phyloP scores from a whole-genome alignment of 768 basidiomycete species.

The Leucocoprinus birnbaumii region DNA sequence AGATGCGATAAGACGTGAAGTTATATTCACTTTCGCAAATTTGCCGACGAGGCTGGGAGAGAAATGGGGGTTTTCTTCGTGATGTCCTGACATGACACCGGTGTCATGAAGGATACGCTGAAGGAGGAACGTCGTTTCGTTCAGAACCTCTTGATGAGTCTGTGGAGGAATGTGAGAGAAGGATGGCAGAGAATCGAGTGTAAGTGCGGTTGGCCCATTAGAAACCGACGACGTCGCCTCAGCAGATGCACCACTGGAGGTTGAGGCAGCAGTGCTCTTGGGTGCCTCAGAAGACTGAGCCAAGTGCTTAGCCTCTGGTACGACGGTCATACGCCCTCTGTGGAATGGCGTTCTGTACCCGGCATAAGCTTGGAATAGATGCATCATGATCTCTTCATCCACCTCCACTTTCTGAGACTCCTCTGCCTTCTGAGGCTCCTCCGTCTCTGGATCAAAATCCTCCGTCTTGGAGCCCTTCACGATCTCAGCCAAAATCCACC shows the following conservation, averaged over 20 bases:
- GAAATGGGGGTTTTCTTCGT: background rate
- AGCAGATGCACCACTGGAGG: background rate
- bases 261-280: background rate
- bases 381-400: constrained; percentile 73
- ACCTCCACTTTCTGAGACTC: constrained; percentile 33
- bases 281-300: background rate
- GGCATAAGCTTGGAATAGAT: constrained; percentile 86
- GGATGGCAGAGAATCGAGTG: constrained; percentile 17
- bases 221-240: background rate
- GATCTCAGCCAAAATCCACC: constrained; percentile 93
- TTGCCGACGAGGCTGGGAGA: constrained; percentile 21
- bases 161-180: constrained; percentile 69
- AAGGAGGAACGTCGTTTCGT: constrained; percentile 69
- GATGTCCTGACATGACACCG: constrained; percentile 4
- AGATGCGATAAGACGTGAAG: constrained; percentile 68
- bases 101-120: constrained; percentile 43
- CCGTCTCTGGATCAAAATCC: constrained; percentile 20
- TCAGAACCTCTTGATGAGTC: constrained; percentile 64
- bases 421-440: constrained; percentile 6
- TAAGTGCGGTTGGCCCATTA: background rate
- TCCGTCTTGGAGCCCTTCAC: constrained; percentile 42
- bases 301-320: constrained; percentile 22
- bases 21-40: constrained; percentile 58
- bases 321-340: constrained; percentile 44
- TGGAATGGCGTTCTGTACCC: constrained; percentile 72